Evolutionary conservation across 805 yeast species (phyloP).

Genomic region (Cyberlindnera bimundalis): DNA sequence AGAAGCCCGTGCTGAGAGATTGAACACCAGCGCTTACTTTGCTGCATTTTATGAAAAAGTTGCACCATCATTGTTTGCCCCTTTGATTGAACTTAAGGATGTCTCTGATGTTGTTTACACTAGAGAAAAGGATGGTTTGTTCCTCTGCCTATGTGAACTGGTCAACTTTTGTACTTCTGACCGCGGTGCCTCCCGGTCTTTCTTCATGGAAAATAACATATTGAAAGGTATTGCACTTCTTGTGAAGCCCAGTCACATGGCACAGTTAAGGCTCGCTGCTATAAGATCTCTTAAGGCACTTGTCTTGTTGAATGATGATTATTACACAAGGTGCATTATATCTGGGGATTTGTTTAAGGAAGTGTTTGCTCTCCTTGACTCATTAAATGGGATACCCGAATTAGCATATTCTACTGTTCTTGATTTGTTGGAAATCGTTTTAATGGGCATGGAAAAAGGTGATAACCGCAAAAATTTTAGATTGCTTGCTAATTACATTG

Average conservation of each 20-base stretch:
- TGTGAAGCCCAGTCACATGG: constrained; percentile 34
- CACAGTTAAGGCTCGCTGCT: constrained; percentile 62
- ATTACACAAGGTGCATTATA: constrained; percentile 54
- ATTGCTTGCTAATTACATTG: constrained; percentile 24
- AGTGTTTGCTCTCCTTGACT: constrained; percentile 47
- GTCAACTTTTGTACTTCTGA: constrained; percentile 63
- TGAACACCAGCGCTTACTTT: constrained; percentile 45
- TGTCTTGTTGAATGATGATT: constrained; percentile 58
- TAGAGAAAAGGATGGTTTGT: constrained; percentile 38
- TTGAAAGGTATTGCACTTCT: constrained; percentile 53
- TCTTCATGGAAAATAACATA: constrained; percentile 57
- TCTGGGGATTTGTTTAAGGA: constrained; percentile 48
- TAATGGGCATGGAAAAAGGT: constrained; percentile 24
- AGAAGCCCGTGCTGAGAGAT: constrained; percentile 22
- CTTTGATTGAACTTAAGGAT: constrained; percentile 33
- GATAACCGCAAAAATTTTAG: constrained; percentile 23
- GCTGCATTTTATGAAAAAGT: constrained; percentile 58
- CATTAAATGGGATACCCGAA: constrained; percentile 50
- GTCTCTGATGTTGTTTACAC: not conserved
- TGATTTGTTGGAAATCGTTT: constrained; percentile 55
- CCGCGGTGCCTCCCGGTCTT: constrained; percentile 51
- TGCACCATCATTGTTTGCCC: constrained; percentile 54
- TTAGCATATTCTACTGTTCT: constrained; percentile 73
- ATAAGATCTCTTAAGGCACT: constrained; percentile 65
- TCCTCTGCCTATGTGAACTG: constrained; percentile 66